phyloP scores from a whole-genome alignment of 1,284 basidiomycete species.

The Austroboletus niveus region DNA sequence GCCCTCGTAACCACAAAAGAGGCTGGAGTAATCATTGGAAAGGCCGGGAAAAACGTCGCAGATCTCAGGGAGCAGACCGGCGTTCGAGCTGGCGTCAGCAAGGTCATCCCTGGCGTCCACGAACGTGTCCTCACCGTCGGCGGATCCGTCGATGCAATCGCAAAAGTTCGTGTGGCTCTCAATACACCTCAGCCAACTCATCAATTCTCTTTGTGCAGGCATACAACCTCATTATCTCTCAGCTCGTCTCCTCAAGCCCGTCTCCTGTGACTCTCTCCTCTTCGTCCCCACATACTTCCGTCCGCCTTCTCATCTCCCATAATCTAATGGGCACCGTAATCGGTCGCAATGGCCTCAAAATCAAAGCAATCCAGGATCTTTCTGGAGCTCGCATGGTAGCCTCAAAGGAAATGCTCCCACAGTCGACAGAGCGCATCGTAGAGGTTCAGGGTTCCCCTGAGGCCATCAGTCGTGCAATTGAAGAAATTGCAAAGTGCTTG shows the following conservation, averaged over 20 bases:
- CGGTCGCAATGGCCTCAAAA: slow-evolving; percentile 95
- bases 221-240: slow-evolving; percentile 91
- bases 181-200: slow-evolving; percentile 5
- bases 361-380: slow-evolving; percentile 98
- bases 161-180: slow-evolving; percentile 61
- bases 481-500: slow-evolving; percentile 94
- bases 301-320: slow-evolving; percentile 96
- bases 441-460: slow-evolving; percentile 94
- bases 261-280: slow-evolving; percentile 62
- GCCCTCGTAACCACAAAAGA: slow-evolving; percentile 95
- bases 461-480: slow-evolving; percentile 86
- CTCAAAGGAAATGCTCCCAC: slow-evolving; percentile 98
- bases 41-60: slow-evolving; percentile 95
- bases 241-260: slow-evolving; percentile 80
- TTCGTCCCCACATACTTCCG: slow-evolving; percentile 78
- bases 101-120: slow-evolving; percentile 95
- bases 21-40: slow-evolving; percentile 96
- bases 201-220: slow-evolving; percentile 52
- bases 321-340: slow-evolving; percentile 99
- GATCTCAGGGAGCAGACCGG: slow-evolving; percentile 92
- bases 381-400: slow-evolving; percentile 98
- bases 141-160: slow-evolving; percentile 88
- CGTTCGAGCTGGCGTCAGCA: slow-evolving; percentile 98
- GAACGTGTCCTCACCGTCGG: slow-evolving; percentile 95
- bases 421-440: slow-evolving; percentile 97